These are phyloP conservation scores for Lasiodiplodia sp. DNA, from an alignment of 2,329 filamentous ascomycete species.

Conservation along the genomic window DNA sequence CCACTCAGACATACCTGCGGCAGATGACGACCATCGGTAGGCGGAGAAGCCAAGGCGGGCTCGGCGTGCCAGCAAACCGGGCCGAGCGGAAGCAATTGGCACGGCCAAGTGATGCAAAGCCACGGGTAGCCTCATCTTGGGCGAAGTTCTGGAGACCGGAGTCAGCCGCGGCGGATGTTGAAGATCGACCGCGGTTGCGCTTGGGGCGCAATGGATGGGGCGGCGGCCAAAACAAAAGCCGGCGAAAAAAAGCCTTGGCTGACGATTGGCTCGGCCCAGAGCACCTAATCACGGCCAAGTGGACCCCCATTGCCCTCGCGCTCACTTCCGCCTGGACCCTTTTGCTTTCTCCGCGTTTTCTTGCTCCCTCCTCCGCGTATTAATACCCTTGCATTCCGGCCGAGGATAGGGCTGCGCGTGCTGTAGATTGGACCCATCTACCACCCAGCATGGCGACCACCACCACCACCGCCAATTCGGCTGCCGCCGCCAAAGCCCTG, in stretches of 20 bases:
- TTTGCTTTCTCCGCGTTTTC: constrained; percentile 23
- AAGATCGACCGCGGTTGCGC: constrained; percentile 12
- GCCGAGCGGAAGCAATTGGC: constrained; percentile 14
- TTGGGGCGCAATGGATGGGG: background rate
- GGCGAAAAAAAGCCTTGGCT: constrained; percentile 29
- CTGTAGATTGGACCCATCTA: background rate
- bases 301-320: constrained; percentile 4
- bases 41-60: background rate
- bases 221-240: constrained; percentile 27
- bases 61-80: background rate
- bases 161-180: constrained; percentile 14
- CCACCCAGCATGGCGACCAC: constrained; percentile 27
- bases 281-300: background rate
- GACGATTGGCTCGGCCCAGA: constrained; percentile 21
- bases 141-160: constrained; percentile 8
- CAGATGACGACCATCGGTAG: constrained; percentile 22
- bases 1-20: constrained; percentile 6
- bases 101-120: constrained; percentile 5
- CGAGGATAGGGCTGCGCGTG: constrained; percentile 10
- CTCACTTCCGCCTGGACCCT: background rate
- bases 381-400: background rate
- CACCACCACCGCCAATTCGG: constrained; percentile 41
- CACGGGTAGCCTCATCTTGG: constrained; percentile 26
- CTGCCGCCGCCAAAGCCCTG: constrained; percentile 43
- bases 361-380: background rate